Base-by-base conservation (phyloP, 2,329 filamentous ascomycete genomes). In the Canariomyces notabilis region DNA sequence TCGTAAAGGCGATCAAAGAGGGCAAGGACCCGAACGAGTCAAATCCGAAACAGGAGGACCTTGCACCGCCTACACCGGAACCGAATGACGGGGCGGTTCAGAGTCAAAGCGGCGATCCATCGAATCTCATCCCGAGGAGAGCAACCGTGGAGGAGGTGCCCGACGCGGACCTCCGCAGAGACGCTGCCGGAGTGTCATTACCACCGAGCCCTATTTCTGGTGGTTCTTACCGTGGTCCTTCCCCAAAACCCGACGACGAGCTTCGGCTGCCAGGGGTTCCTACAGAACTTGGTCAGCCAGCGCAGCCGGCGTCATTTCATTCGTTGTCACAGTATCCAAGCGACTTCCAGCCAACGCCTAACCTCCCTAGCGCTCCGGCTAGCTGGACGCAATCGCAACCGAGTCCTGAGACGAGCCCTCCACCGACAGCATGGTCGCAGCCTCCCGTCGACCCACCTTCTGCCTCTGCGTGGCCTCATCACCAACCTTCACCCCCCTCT, bases 11-110 rank as follows among this genome's bases (percentile, higher is more conserved):
- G 9, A 78, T 96, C 59, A 93, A 90, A 61, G 87, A 90, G 33
- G 89, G 89, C 44, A 84, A 87, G 55, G 90, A 98, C 61, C 93
- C 93, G 3, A 98, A 98, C 66, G 81, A 85, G 45, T 86, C 87
- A 6, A 97, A 97, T 60, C 91, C 91, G 0, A 80, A 79, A 46
- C 74, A 70, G 4, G 73, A 82, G 43, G 73, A 79, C 45, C 65
- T 70, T 7, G 67, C 71, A 23, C 59, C 67, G 16, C 72, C 75
- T 35, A 69, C 72, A 2, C 66, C 85, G n/a, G 80, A 83, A 56
- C 75, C 78, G 1, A 74, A 76, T 44, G 83, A 88, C 51, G 77
- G 81, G 2, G 82, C 86, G 41, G 78, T 85, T 2, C 75, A 78
- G 58, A 66, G 71, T 34, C 67, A 82, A 41, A 71, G 65, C 39